Conservation (phyloP, 192 early-diverging fungal genomes). For the Umbelopsis sp. region DNA sequence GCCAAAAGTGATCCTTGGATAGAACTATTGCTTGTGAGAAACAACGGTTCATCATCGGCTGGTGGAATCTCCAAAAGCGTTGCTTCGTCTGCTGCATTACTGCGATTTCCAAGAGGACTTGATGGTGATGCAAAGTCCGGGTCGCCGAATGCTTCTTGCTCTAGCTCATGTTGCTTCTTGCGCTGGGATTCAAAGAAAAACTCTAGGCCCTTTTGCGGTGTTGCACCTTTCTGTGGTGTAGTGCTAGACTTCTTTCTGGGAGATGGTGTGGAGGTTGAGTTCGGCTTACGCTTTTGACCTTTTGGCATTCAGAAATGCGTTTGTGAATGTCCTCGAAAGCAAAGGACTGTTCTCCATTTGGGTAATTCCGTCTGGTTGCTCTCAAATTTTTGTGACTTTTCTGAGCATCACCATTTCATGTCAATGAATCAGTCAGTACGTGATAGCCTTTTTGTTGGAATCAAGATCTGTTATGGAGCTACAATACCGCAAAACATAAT, state of each 20-base stretch:
- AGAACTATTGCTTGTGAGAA: background rate
- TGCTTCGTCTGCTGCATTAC: background rate
- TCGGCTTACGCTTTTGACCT: conserved; percentile 4
- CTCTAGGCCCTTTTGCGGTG: conserved; percentile 11
- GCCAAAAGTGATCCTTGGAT: background rate
- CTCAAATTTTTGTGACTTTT: background rate
- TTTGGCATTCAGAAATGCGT: background rate
- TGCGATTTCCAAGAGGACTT: background rate
- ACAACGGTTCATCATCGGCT: background rate
- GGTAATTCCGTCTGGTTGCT: no score
- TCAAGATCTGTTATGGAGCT: background rate
- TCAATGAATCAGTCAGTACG: no score
- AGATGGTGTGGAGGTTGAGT: background rate
- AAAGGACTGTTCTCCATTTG: no score
- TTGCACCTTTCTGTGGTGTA: background rate
- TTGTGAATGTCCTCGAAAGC: no score
- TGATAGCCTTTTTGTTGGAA: no score
- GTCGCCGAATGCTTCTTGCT: conserved; percentile 24
- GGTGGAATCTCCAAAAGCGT: background rate
- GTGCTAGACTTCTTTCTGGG: background rate
- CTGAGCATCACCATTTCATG: no score
- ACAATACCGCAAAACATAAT: no score
- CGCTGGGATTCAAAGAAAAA: conserved; percentile 23
- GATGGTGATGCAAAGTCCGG: background rate
- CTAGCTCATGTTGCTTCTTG: conserved; percentile 22